Evolutionary conservation across 2,329 filamentous ascomycete genomes (phyloP), one percentile per base, ranked within the genome.

Genomic region (Ophiostoma himal-ulmi): DNA sequence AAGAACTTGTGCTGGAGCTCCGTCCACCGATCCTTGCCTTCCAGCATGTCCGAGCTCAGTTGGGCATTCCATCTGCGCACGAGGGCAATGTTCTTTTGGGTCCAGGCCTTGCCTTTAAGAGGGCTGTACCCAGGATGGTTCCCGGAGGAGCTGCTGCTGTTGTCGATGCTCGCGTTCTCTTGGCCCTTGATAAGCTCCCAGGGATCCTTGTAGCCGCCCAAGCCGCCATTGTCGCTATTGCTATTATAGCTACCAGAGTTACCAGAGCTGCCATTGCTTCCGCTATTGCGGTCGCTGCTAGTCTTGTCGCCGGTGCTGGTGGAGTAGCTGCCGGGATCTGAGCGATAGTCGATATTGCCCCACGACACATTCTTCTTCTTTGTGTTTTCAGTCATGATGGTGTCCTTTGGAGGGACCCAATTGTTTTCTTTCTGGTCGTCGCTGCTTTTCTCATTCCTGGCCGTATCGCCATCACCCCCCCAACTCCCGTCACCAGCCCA

Each of bases 131-230:
- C 60, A 7, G 60, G 34, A 20, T 34, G 7, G 34, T 44, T 65
- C 5, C 14, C 34, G 30, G 34, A 7, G 11, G 13, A 3, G 44
- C 57, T 67, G 26, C 26, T 37, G 10, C 39, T 36, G 14, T 20
- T 10, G 39, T 17, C 22, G 10, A 26, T 34, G 26, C 22, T 48
- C n/a, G 5, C 39, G 2, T 30, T 52, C 34, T 52, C 60, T 3
- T 68, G 34, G 22, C 20, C 44, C 36, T 67, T 37, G n/a, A 69
- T 57, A n/a, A 13, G 14, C 41, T 14, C 20, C 70, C 70, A 71
- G 4, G 68, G 67, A 30, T 71, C 70, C 17, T 71, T 71, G 48
- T 71, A 71, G 5, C 68, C 62, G 14, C 37, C 62, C 11, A 20
- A 13, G 62, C 20, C 41, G 34, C 44, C 22, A n/a, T 22, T 30